These are phyloP conservation scores for Margaritispora aquatica DNA, from an alignment of 495 filamentous ascomycete species.

Conservation along the genomic window DNA sequence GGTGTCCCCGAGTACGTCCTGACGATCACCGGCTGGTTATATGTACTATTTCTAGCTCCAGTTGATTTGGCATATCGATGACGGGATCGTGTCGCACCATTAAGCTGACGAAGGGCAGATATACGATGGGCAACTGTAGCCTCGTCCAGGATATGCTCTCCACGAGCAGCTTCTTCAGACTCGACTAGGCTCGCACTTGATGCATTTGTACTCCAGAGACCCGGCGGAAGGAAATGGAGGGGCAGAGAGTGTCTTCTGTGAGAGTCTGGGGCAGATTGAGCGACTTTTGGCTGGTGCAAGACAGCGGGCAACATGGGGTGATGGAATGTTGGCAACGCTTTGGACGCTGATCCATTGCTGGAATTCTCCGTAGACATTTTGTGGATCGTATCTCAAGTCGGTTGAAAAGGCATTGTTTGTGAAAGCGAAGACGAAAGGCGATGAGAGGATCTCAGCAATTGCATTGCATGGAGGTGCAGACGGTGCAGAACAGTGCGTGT, in stretches of 20 bases:
- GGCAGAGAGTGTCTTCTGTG: slow-evolving; percentile 22
- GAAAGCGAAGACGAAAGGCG: too few species aligned
- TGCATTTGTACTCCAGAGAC: slow-evolving; percentile 23
- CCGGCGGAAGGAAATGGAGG: slow-evolving; percentile 23
- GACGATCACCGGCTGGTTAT: slow-evolving; percentile 50
- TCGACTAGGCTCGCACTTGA: slow-evolving; percentile 23
- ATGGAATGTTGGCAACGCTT: slow-evolving; percentile 15
- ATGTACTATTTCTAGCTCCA: slow-evolving; percentile 43
- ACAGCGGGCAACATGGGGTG: slow-evolving; percentile 12
- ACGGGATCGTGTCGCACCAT: slow-evolving; percentile 23
- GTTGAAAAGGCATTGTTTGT: slow-evolving; percentile 18
- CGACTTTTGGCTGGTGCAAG: slow-evolving; percentile 4
- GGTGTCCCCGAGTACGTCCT: slow-evolving; percentile 42
- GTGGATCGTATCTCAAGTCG: slow-evolving; percentile 15
- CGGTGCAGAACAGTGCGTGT: slow-evolving; percentile 11
- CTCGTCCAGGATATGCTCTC: slow-evolving; percentile 26
- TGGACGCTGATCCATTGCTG: slow-evolving; percentile 8
- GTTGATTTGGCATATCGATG: slow-evolving; percentile 38
- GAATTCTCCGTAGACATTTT: slow-evolving; percentile 18
- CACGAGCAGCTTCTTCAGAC: slow-evolving; percentile 24
- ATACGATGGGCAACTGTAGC: slow-evolving; percentile 24
- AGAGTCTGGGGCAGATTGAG: slow-evolving; percentile 19
- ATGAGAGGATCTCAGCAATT: slow-evolving; percentile 13
- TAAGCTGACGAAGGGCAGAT: slow-evolving; percentile 26
- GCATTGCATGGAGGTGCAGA: too few species aligned